A percentile compares a stretch with the other conserved stretches of the same genome.
Conservation (phyloP, 495 filamentous ascomycete species). For the Hypoxylon cercidicola region DNA sequence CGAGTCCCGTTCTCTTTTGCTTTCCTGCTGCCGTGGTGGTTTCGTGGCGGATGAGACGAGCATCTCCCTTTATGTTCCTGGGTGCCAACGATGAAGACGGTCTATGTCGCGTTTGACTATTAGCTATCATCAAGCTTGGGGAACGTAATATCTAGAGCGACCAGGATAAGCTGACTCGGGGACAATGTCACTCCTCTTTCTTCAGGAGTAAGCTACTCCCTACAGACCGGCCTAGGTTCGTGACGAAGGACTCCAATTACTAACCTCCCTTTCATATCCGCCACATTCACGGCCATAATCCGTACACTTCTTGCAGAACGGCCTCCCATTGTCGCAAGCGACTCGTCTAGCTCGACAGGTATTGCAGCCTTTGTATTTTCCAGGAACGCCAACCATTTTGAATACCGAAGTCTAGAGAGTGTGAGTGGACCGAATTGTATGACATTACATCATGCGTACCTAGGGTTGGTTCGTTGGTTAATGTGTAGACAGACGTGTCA, state of each 20-base stretch:
- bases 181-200: not conserved
- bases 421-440: constrained; percentile 17
- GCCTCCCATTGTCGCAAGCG: constrained; percentile 70
- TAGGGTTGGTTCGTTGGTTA: not conserved
- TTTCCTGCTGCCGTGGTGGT: constrained; percentile 46
- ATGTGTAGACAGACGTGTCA: constrained; percentile 24
- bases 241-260: constrained; percentile 20
- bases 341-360: constrained; percentile 56
- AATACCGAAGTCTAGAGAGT: constrained; percentile 22
- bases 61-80: constrained; percentile 56
- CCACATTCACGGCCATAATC: constrained; percentile 71
- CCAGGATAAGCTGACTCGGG: constrained; percentile 18
- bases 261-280: constrained; percentile 66
- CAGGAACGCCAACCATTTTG: constrained; percentile 57
- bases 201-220: constrained; percentile 19
- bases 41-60: constrained; percentile 58
- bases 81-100: constrained; percentile 61
- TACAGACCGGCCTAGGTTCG: not conserved
- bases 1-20: constrained; percentile 29
- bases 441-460: constrained; percentile 12
- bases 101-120: constrained; percentile 31
- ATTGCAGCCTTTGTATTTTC: constrained; percentile 61
- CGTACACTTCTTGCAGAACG: constrained; percentile 70
- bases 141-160: not conserved
- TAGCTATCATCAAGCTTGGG: constrained; percentile 8